These are phyloP conservation scores for Sporothrix curviconia DNA, from an alignment of 2,329 filamentous ascomycete species.

Conservation along the genomic window DNA sequence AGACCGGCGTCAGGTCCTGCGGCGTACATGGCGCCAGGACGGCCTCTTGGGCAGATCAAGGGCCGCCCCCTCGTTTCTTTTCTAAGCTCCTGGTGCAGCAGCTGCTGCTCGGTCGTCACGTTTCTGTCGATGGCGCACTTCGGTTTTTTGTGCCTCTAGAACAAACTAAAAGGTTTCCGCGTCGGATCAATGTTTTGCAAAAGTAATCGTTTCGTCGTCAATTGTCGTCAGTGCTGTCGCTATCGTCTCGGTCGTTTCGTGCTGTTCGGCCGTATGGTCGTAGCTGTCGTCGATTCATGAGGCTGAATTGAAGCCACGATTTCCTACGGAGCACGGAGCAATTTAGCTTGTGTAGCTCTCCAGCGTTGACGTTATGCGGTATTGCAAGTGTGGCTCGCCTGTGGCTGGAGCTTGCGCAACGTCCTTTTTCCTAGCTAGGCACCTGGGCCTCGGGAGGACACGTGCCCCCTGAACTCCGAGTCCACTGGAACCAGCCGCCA, in stretches of 20 bases:
- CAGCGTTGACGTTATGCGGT: not conserved
- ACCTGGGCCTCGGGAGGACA: not conserved
- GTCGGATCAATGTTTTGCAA: no score
- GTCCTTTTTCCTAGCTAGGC: not conserved
- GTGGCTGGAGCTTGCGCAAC: not conserved
- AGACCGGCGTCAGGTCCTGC: constrained; percentile 59
- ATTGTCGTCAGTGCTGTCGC: not conserved
- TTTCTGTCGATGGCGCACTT: no score
- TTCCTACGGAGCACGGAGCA: not conserved
- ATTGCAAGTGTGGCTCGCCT: not conserved
- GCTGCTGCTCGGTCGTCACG: no score
- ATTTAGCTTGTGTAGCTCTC: not conserved
- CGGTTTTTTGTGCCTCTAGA: no score
- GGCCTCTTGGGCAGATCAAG: no score
- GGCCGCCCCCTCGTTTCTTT: no score
- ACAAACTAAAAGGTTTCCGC: no score
- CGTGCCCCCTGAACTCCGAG: no score
- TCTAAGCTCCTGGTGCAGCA: no score
- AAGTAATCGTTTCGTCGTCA: not conserved
- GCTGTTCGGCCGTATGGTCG: no score
- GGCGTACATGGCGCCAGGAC: constrained; percentile 14
- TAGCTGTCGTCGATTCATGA: not conserved
- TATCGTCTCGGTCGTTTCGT: not conserved
- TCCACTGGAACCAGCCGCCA: no score
- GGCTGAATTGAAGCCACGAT: not conserved